A percentile compares a stretch with the other conserved stretches of the same genome.
phyloP scores from a whole-genome alignment of 495 filamentous ascomycete species.

The Aspergillus egyptiacus region DNA sequence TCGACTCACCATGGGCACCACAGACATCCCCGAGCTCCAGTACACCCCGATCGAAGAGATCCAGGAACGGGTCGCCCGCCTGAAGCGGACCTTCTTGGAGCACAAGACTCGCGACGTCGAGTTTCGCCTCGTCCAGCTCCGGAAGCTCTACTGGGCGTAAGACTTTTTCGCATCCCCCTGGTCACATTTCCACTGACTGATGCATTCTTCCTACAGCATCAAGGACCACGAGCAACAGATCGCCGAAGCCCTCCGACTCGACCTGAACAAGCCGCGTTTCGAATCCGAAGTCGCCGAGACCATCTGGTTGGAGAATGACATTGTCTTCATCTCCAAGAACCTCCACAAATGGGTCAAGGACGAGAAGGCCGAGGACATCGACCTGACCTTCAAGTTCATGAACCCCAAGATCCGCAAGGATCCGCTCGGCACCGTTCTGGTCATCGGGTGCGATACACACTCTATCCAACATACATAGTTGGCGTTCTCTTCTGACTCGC shows the following conservation, averaged over 20 bases:
- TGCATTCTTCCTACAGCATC: conserved; percentile 38
- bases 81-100: conserved; percentile 60
- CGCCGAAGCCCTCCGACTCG: conserved; percentile 61
- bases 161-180: neutral
- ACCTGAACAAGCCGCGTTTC: conserved; percentile 66
- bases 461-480: conserved; percentile 12
- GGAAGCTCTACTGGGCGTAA: conserved; percentile 88
- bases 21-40: conserved; percentile 52
- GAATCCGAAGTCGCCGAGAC: conserved; percentile 69
- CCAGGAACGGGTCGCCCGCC: conserved; percentile 47
- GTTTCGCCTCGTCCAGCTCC: conserved; percentile 78
- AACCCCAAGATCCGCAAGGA: conserved; percentile 80
- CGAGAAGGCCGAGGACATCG: conserved; percentile 65
- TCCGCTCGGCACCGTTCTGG: conserved; percentile 72
- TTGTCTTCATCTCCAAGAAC: conserved; percentile 67
- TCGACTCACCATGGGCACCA: conserved; percentile 21
- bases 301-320: conserved; percentile 69
- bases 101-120: conserved; percentile 76
- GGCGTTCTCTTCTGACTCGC: neutral
- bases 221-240: conserved; percentile 68
- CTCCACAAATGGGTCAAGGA: conserved; percentile 78
- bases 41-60: conserved; percentile 63
- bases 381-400: conserved; percentile 57
- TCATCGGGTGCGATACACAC: conserved; percentile 61
- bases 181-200: conserved; percentile 10